Base-by-base conservation (phyloP, 768 basidiomycete genomes). In the Epithele typhae region DNA sequence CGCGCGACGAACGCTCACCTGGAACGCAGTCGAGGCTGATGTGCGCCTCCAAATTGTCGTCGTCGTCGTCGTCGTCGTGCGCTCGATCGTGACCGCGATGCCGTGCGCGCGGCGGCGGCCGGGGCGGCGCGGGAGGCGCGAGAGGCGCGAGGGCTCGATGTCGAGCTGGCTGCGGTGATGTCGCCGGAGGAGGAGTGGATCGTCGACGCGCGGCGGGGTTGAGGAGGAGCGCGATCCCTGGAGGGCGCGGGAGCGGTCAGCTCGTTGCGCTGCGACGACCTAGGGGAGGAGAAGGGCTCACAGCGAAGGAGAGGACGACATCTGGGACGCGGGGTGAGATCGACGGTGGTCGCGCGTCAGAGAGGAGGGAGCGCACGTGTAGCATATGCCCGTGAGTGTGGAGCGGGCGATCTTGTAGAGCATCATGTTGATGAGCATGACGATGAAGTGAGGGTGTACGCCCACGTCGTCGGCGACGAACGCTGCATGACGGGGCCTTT, bases 401-500 rank as follows among this genome's bases (percentile, higher is more conserved):
- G 60, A 56, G 37, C 53, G 56, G 4, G 53, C 51, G 19, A 51
- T 46, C 25, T 54, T 51, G 47, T 61, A 61, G 4, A 61, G 36
- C 41, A 59, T 44, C 33, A 59, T 48, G 40, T 61, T 61, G 24
- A 59, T 37, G 40, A 58, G 54, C 60, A 61, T 45, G 33, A 37
- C 37, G 49, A 59, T 21, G 59, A 62, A 35, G 59, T 55, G 17
- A 62, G 57, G 6, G 57, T 45, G 41, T 56, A 62, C 10, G 60
- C 60, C 60, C 60, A 62, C 2, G 60, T 62, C 60, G 43, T 62
- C 60, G 4, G 50, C 33, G 11, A 58, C 51, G 50, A 59, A 58
- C 25, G 53, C 23, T 48, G 46, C 55, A 62, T 52, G n/a, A 62
- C 50, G 3, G 55, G 55, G 5, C 53, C 46, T 11, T 52, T 50